phyloP scores from a whole-genome alignment of 352 stramenopile genomes.

The Phytopythium kandeliae region DNA sequence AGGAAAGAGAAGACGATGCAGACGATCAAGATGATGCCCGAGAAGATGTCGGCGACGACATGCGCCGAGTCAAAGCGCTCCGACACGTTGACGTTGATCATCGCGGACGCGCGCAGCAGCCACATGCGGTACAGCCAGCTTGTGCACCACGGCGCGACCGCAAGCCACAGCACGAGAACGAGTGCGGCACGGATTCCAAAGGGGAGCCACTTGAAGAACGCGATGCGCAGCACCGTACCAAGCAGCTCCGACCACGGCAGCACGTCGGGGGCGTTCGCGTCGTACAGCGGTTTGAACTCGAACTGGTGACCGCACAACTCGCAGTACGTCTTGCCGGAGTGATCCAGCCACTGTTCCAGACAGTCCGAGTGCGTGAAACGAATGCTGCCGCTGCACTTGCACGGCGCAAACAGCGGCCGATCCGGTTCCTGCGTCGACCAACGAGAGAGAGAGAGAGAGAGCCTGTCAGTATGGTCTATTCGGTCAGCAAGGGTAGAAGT shows the following conservation, averaged over 20 bases:
- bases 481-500: no score
- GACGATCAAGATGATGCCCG: slow-evolving; percentile 86
- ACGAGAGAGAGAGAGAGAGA: background rate
- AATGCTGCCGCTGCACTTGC: slow-evolving; percentile 95
- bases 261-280: slow-evolving; percentile 75
- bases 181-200: slow-evolving; percentile 70
- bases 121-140: slow-evolving; percentile 94
- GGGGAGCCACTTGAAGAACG: slow-evolving; percentile 87
- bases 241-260: slow-evolving; percentile 87
- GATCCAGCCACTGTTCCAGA: slow-evolving; percentile 91
- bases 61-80: slow-evolving; percentile 70
- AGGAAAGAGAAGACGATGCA: slow-evolving; percentile 94
- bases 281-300: slow-evolving; percentile 91
- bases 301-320: slow-evolving; percentile 93
- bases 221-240: slow-evolving; percentile 70
- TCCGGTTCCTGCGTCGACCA: slow-evolving; percentile 39
- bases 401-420: slow-evolving; percentile 78
- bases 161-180: slow-evolving; percentile 82
- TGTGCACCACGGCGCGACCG: slow-evolving; percentile 86
- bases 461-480: no score
- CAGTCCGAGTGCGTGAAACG: slow-evolving; percentile 93
- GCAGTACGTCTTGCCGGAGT: slow-evolving; percentile 90
- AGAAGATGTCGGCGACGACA: slow-evolving; percentile 83
- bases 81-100: slow-evolving; percentile 82
- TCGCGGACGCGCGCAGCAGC: slow-evolving; percentile 82